Evolutionary conservation across 345 rosid genomes (phyloP), one percentile per base, ranked within the genome.

Genomic region (Euphorbia peplus): DNA sequence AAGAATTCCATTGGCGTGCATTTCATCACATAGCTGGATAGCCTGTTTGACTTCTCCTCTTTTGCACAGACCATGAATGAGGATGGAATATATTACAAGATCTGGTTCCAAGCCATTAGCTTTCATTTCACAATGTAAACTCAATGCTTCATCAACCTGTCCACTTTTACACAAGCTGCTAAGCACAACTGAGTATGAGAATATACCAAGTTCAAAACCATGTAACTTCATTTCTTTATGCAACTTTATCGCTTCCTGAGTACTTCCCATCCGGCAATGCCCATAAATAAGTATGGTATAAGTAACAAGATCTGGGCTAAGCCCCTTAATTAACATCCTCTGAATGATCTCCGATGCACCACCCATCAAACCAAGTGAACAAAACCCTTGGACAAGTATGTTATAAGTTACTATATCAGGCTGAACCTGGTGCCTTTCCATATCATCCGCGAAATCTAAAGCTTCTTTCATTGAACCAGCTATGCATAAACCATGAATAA

Each of bases 401-500:
- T 80, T 84, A 77, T 82, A 87, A 8, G 97, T 91, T 72, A 89
- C 83, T 5, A 75, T 64, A 82, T 91, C 93, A 70, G 93, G 93
- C 67, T 82, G 80, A 71, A 89, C 69, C 51, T 88, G 91, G 32
- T 82, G 82, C 71, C 73, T 79, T 68, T 76, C 84, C 97, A 91
- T 89, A 41, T 83, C 82, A 79, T 53, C 63, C 35, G 81, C 75
- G 28, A 85, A 74, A 37, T 82, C 81, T 51, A 85, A 64, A 41
- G 96, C 96, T 82, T 91, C 97, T 63, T 80, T 85, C 70, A 86
- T 76, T 57, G 90, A 86, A 59, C 96, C 91, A 73, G 86, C 88
- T 26, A 78, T 51, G 74, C 87, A 87, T 63, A 86, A 82, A 30
- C 93, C 93, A 51, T 86, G 88, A 70, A 91, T 80, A 68, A 91